These are phyloP conservation scores for Epichloe sp. DNA, from an alignment of 2,329 filamentous ascomycete genomes.

Conservation along the genomic window DNA sequence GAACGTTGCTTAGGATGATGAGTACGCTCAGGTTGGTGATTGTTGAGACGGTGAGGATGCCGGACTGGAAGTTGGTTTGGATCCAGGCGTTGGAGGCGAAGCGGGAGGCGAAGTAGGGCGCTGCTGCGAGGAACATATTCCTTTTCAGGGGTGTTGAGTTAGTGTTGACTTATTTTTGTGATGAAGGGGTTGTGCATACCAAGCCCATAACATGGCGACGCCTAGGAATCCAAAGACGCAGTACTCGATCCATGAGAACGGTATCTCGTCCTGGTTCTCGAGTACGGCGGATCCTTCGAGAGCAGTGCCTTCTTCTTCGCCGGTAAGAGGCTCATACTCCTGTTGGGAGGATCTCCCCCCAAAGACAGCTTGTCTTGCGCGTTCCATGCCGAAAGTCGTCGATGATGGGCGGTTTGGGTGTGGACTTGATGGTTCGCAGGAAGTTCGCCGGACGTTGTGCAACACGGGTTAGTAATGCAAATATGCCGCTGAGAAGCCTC, in stretches of 20 bases:
- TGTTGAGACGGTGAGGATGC: constrained; percentile 77
- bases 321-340: constrained; percentile 22
- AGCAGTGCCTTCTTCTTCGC: constrained; percentile 14
- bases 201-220: constrained; percentile 93
- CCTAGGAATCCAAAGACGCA: constrained; percentile 73
- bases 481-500: too few relatives aligned
- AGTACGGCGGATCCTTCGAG: constrained; percentile 14
- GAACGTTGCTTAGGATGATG: constrained; percentile 64
- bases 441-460: not conserved
- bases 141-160: constrained; percentile 17
- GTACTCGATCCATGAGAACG: constrained; percentile 82
- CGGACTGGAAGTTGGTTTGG: constrained; percentile 72
- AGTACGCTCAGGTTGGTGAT: constrained; percentile 68
- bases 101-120: constrained; percentile 80
- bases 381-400: constrained; percentile 12
- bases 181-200: constrained; percentile 42
- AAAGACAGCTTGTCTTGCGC: constrained; percentile 11
- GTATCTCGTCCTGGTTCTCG: constrained; percentile 26
- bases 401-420: not conserved
- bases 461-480: not conserved
- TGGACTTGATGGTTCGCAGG: not conserved
- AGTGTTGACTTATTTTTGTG: not conserved
- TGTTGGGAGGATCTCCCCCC: constrained; percentile 3
- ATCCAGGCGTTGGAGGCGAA: constrained; percentile 62
- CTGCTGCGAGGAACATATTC: constrained; percentile 97